Evolutionary conservation across 1,139 yeast genomes (phyloP), one percentile per base, ranked within the genome.

Genomic region (Waltiozyma solani): DNA sequence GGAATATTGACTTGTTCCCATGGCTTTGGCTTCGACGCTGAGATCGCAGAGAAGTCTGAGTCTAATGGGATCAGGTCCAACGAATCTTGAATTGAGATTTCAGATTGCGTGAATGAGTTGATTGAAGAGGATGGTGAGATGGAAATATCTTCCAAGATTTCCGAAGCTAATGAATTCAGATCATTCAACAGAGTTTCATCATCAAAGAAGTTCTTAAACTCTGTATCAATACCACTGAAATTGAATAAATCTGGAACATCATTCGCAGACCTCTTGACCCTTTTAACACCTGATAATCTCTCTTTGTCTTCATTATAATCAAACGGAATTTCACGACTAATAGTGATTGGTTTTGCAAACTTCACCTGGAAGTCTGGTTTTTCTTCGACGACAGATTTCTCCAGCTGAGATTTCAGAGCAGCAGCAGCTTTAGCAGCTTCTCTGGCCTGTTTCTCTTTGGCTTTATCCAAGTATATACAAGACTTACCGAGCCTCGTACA

Each of bases 401-500:
- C 7, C 20, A 22, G 6, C 14, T 17, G 34, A 3, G 11, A 14
- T 18, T 23, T 21, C 20, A 29, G 12, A 15, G 21, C 35, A 9
- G 30, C 35, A 9, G 30, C 14, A 34, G 21, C 18, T 19, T 39
- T 23, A 24, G 43, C 41, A 12, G 38, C 23, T 27, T 38, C 54
- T 35, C 64, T 45, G 34, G 62, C 41, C 14, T 52, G 53, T 34
- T 59, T 53, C 48, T 66, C 64, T 50, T 61, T 63, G 41, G 62
- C 56, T 30, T 51, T 46, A 34, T 55, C 54, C 23, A 59, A 62
- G 48, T 76, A 76, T 3, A 58, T 57, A 51, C 84, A 77, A 2
- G 49, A 49, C 50, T 73, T 74, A 24, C 61, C 62, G 26, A 73
- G 54, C 21, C 71, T 60, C 3, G 68, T 45, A 51, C 85, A 78